Percentiles rank a stretch among this genome's conserved stretches.
Evolutionary conservation across 768 basidiomycete genomes (phyloP).

Genomic region (Rhizopogon rudus): DNA sequence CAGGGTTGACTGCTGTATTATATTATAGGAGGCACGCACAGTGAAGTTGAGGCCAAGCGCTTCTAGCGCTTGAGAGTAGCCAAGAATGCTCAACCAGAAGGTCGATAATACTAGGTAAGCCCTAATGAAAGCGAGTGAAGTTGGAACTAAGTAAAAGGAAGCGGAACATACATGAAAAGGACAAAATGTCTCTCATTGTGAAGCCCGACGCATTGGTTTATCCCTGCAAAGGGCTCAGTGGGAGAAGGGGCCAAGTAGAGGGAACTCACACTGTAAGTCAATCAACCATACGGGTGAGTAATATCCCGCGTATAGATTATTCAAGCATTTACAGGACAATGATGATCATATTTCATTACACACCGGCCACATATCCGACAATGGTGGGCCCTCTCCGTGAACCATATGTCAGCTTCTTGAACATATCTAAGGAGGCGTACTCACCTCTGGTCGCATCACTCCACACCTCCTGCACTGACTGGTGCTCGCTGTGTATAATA

Average conservation of each 20-base stretch:
- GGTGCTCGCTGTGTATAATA: constrained; percentile 48
- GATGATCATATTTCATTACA: constrained; percentile 87
- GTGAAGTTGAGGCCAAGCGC: constrained; percentile 52
- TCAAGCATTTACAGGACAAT: constrained; percentile 70
- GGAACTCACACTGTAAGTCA: constrained; percentile 34
- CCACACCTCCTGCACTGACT: constrained; percentile 70
- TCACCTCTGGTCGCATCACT: constrained; percentile 71
- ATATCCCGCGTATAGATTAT: constrained; percentile 1
- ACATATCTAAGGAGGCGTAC: constrained; percentile 11
- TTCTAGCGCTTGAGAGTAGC: constrained; percentile 54
- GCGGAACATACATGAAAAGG: constrained; percentile 73
- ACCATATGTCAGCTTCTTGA: constrained; percentile 11
- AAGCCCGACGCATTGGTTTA: constrained; percentile 96
- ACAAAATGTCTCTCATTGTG: constrained; percentile 96
- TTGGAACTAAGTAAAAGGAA: background rate
- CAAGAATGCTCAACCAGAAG: constrained; percentile 54
- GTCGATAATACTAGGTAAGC: constrained; percentile 74
- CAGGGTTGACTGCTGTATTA: background rate
- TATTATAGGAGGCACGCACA: constrained; percentile 26
- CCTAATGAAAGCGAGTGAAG: constrained; percentile 35
- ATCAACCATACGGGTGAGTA: constrained; percentile 1
- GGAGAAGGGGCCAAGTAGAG: background rate
- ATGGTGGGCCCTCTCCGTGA: constrained; percentile 79
- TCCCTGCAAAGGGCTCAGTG: constrained; percentile 48
- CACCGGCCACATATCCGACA: constrained; percentile 90